Base-by-base conservation (phyloP, 257 asterid genomes). In the Salvia splendens region DNA sequence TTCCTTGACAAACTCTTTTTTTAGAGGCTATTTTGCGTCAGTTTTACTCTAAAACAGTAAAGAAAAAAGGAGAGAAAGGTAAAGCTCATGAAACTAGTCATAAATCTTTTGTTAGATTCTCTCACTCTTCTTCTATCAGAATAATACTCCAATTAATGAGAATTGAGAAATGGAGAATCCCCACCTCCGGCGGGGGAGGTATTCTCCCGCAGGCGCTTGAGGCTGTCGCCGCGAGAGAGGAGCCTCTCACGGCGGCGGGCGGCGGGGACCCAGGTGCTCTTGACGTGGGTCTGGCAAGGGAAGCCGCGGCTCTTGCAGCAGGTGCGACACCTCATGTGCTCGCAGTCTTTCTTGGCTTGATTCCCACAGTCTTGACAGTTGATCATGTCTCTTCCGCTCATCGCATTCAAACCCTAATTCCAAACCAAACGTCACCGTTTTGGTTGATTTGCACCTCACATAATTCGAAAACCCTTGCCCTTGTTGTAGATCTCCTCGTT, bases 241-340 rank as follows among this genome's bases (percentile, higher is more conserved):
- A 80, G 88, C 32, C 83, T 20, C 79, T 86, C 84, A 20, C 89
- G 82, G 70, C 92, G 81, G 60, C 75, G 75, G 0, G 89, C 77
- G 5, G 92, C 89, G 16, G 92, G 11, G 84, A 24, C 30, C 30
- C 30, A 24, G 30, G 30, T 24, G 30, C 30, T 24, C 30, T 24
- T 24, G 30, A 24, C 82, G 80, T 86, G 94, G 0, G 90, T 86
- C 0, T 64, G 78, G 68, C 90, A 86, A 33, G 74, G 86, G 47
- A 72, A 75, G 5, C 94, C 94, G 4, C 94, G 81, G 70, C 85
- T 84, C 78, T 84, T 78, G 56, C 94, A 86, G 64, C 94, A 86
- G 17, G 86, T 86, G 53, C 92, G 55, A 51, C 92, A 86, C 65
- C 92, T 68, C 80, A 83, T 75, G 14, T 83, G 87, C 57, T 50